Base-by-base conservation (phyloP, 805 yeast species). In the Kazachstania martiniae region DNA sequence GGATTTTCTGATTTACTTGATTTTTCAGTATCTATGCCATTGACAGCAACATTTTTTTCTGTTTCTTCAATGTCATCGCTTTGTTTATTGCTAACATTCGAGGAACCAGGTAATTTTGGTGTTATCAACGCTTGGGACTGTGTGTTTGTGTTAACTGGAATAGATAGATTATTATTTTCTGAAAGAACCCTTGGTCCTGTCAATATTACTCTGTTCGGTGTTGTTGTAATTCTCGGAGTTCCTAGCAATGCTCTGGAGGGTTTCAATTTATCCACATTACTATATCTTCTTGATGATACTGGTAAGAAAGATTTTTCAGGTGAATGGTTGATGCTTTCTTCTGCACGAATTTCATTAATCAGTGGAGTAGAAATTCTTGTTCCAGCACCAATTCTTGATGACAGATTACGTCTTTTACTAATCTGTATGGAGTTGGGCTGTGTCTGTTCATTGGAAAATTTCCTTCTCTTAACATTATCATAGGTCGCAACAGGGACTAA, bases 341-440 rank as follows among this genome's bases (percentile, higher is more conserved):
- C 43, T 9, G 63, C 61, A 34, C 44, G 53, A 3, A 59, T 48
- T 31, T 59, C 62, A 28, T 59, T 57, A 3, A 59, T 46, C 25
- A 59, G 32, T 1, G 63, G 64, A 1, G 65, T 58, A 2, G 62
- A 51, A 17, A 47, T 48, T 31, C 62, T 51, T 30, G 41, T 35
- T 9, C 43, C 40, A 7, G 8, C 17, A 16, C n/a, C n/a, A n/a
- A 12, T 24, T n/a, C 23, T 6, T 12, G 13, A 8, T 7, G 21
- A 8, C 15, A 5, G 9, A 8, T 7, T 19, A 9, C 9, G 9
- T 25, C 31, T 10, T 28, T 28, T 13, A 14, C 8, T 14, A 12
- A 10, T 19, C 10, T 19, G 9, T 19, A 8, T 19, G 22, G 22
- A 19, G 10, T 7, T 19, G 22, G 7, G 10, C 10, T 28, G 8